These are phyloP conservation scores for Xylaria acuta DNA, from an alignment of 495 filamentous ascomycete species.

Conservation along the genomic window DNA sequence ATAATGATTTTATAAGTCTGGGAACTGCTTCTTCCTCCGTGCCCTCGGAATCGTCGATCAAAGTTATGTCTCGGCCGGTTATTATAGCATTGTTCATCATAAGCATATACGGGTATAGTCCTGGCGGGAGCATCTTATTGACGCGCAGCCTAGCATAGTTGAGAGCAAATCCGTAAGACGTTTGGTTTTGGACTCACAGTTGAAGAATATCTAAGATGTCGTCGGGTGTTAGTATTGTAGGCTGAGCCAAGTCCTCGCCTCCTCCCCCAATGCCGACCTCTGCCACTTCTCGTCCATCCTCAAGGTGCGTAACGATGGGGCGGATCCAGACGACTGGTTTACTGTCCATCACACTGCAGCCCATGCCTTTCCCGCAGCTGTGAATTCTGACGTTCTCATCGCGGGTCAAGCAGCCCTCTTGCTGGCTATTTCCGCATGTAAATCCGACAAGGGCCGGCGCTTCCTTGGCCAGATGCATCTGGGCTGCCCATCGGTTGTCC, in stretches of 20 bases:
- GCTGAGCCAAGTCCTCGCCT: conserved; percentile 72
- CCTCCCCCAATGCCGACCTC: conserved; percentile 84
- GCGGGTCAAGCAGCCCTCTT: conserved; percentile 74
- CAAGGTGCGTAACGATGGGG: conserved; percentile 70
- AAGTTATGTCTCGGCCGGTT: conserved; percentile 23
- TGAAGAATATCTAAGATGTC: conserved; percentile 56
- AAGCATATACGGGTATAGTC: background rate
- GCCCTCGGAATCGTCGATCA: conserved; percentile 24
- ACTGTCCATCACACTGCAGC: conserved; percentile 62
- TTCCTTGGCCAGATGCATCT: conserved; percentile 57
- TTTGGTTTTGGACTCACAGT: conserved; percentile 43
- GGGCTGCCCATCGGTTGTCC: conserved; percentile 38
- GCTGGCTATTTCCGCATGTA: conserved; percentile 70
- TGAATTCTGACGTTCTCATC: conserved; percentile 74
- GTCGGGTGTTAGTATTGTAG: conserved; percentile 58
- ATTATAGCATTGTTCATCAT: background rate
- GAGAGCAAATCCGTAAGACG: background rate
- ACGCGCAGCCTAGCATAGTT: background rate
- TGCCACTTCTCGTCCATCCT: conserved; percentile 63
- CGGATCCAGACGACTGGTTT: conserved; percentile 74
- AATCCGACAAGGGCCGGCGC: conserved; percentile 76
- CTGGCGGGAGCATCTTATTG: background rate
- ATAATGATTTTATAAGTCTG: conserved; percentile 37
- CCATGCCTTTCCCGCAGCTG: conserved; percentile 79
- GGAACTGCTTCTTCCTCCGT: conserved; percentile 37